Base-by-base conservation (phyloP, 2,329 filamentous ascomycete genomes). In the Endothia cerciana region DNA sequence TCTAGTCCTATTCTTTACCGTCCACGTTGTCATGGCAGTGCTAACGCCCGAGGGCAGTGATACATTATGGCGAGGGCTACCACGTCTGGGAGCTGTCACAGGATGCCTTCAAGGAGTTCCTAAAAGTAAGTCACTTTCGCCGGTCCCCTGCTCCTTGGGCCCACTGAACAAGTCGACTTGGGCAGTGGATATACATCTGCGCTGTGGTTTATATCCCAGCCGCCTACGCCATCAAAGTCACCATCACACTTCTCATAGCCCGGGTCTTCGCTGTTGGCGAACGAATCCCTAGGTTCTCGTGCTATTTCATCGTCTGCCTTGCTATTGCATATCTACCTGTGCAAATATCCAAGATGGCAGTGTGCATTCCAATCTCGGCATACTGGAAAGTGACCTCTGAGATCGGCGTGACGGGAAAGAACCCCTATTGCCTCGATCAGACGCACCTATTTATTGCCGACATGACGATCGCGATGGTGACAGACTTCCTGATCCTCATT, bases 381-480 rank as follows among this genome's bases (percentile, higher is more conserved):
- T 71, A 71, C 51, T 74, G 72, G 72, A 47, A 68, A 33, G 40
- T 64, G 25, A 65, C 53, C 3, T 67, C 72, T 10, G 47, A 69
- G 13, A 62, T 63, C 8, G 67, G 68, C 1, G 69, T 63, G 15
- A 43, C 47, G 10, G 62, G 55, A 7, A n/a, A 40, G 15, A 60
- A 60, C 11, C 47, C 28, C 1, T 28, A 53, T 25, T 79, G 77
- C 63, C 68, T 79, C 22, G 69, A 77, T 22, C 72, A 76, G 51
- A 65, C 70, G 5, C 71, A 71, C 30, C 56, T 79, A 6, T 79
- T 78, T 64, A 70, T 75, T 3, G 71, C 73, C 11, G 77, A 78
- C 51, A 71, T 74, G 1, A 67, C 72, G 15, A 65, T 77, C 15
- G 75, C 73, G 51, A 72, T 75, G 17, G 43, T 77, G 6, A 77